phyloP scores from a whole-genome alignment of 78 protist genomes.

The Polysphondylium violaceum region DNA sequence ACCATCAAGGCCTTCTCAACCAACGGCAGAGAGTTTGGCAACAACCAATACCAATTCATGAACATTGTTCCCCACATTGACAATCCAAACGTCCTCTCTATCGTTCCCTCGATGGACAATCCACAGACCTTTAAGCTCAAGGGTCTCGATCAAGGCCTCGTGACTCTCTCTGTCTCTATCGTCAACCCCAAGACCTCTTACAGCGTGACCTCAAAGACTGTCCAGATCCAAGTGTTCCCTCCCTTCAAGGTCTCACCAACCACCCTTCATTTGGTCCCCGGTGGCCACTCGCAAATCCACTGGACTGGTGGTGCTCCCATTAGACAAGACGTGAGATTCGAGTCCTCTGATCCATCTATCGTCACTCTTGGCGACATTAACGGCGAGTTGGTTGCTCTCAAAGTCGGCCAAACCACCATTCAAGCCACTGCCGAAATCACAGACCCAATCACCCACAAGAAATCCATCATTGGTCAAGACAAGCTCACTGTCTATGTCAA shows the following conservation, averaged over 20 bases:
- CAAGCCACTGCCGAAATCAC: slow-evolving; percentile 20
- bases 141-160: slow-evolving; percentile 64
- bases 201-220: slow-evolving; percentile 9
- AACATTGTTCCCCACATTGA: slow-evolving; percentile 33
- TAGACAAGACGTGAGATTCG: slow-evolving; percentile 61
- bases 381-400: slow-evolving; percentile 50
- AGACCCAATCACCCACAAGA: slow-evolving; percentile 30
- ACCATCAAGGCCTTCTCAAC: slow-evolving; percentile 11
- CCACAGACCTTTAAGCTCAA: slow-evolving; percentile 8
- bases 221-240: slow-evolving; percentile 66
- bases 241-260: slow-evolving; percentile 62
- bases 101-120: background rate
- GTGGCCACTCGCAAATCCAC: slow-evolving; percentile 74
- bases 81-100: slow-evolving; percentile 51
- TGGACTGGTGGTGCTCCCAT: slow-evolving; percentile 68
- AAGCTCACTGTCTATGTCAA: slow-evolving; percentile 52
- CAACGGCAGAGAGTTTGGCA: slow-evolving; percentile 17
- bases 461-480: slow-evolving; percentile 42
- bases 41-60: slow-evolving; percentile 40
- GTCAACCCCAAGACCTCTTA: slow-evolving; percentile 31
- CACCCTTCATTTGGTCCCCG: slow-evolving; percentile 60
- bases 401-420: slow-evolving; percentile 46
- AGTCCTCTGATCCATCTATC: background rate
- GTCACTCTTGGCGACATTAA: background rate
- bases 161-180: slow-evolving; percentile 18